Base-by-base conservation (phyloP, 2,329 filamentous ascomycete genomes). In the Beauveria caledonica region DNA sequence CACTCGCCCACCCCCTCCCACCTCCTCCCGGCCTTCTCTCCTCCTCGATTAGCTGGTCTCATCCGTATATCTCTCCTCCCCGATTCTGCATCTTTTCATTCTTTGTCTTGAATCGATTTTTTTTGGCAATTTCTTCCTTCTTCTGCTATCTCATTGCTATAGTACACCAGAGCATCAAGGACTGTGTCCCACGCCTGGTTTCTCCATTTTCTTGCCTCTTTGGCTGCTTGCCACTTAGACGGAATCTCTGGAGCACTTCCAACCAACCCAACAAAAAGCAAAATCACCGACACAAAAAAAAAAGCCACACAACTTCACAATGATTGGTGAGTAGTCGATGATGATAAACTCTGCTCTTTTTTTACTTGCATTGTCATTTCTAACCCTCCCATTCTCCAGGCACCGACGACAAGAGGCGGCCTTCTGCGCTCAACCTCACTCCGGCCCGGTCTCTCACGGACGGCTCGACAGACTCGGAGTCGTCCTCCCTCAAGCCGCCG, bases 401-500 rank as follows among this genome's bases (percentile, higher is more conserved):
- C 65, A 63, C 69, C 72, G 80, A 83, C 66, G 81, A 84, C 63
- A 84, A 76, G 73, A 83, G 73, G 77, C 78, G 82, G 70, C 82
- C 83, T 66, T 69, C 75, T 71, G 82, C 81, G 61, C 74, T 85
- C 55, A 81, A 83, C 65, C 73, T 85, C 61, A 73, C 77, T 29
- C 77, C 80, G 27, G 71, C 74, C 60, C 77, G 80, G 62, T 77
- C 79, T 56, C 75, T 73, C 27, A 80, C 81, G 5, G 76, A 77
- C 50, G 74, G 75, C 56, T 83, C 81, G 15, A 77, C 76, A 44
- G 82, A 77, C 21, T 79, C 81, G 29, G 80, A 80, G 75, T 76
- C 64, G 79, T 76, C 49, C 49, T 85, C 83, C 17, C 76, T 85
- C 64, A 89, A 88, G 76, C 78, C 83, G 44, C 87, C 87, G 63